phyloP scores from a whole-genome alignment of 495 filamentous ascomycete genomes.

The Penicillium riverlandense region DNA sequence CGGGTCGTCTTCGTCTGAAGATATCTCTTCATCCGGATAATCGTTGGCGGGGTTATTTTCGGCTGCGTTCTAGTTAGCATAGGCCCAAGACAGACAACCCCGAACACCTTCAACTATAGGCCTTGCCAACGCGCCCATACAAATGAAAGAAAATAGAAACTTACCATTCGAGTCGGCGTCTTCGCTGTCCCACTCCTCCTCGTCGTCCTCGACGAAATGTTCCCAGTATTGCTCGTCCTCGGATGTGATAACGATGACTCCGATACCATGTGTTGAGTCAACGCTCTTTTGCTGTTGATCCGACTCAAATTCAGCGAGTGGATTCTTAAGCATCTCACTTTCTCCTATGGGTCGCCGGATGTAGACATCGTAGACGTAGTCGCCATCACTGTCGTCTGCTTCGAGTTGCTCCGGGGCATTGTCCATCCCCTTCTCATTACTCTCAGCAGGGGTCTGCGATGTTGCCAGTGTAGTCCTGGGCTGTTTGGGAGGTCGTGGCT shows the following conservation, averaged over 20 bases:
- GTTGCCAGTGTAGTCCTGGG: conserved; percentile 10
- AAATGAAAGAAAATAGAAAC: conserved; percentile 1
- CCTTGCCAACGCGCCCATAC: not conserved
- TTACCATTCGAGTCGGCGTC: conserved; percentile 57
- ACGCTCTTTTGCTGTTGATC: conserved; percentile 26
- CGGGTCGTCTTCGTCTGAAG: conserved; percentile 43
- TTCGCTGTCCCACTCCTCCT: conserved; percentile 53
- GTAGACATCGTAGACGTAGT: conserved; percentile 60
- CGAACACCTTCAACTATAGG: no score
- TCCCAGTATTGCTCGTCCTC: conserved; percentile 55
- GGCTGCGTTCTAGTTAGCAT: conserved; percentile 24
- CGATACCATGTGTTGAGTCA: conserved; percentile 36
- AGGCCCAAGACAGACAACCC: no score
- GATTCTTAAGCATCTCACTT: conserved; percentile 23
- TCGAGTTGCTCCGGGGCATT: conserved; percentile 6
- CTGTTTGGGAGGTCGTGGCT: conserved; percentile 28
- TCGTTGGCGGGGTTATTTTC: conserved; percentile 61
- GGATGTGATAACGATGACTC: conserved; percentile 50
- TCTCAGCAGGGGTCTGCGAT: conserved; percentile 7
- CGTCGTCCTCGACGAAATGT: conserved; percentile 44
- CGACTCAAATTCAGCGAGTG: conserved; percentile 20
- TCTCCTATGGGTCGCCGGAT: conserved; percentile 39
- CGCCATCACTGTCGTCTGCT: conserved; percentile 37
- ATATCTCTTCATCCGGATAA: conserved; percentile 61
- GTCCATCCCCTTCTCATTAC: not conserved